Evolutionary conservation across 805 yeast genomes (phyloP).

Genomic region (Yamadazyma akitaensis): DNA sequence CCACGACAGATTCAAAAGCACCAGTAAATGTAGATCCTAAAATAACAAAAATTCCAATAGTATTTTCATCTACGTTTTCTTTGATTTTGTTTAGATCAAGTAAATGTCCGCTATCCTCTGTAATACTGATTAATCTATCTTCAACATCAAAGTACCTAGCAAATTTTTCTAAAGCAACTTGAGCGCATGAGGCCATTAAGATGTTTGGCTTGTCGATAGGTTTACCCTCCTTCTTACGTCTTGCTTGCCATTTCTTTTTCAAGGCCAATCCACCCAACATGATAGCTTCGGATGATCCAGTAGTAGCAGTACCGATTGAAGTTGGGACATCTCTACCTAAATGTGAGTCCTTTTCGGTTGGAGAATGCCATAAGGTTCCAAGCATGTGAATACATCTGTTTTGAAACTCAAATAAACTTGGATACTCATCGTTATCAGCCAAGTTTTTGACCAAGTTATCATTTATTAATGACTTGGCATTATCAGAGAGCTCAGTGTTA

Average conservation of each 20-base stretch:
- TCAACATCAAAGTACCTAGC: constrained; percentile 94
- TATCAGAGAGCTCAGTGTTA: constrained; percentile 59
- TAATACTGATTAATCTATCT: constrained; percentile 68
- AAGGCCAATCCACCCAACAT: constrained; percentile 91
- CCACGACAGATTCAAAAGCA: constrained; percentile 75
- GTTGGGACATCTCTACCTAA: constrained; percentile 28
- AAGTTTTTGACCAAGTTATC: constrained; percentile 83
- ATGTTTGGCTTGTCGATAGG: constrained; percentile 71
- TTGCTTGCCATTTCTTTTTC: constrained; percentile 85
- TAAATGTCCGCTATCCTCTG: constrained; percentile 55
- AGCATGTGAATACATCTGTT: constrained; percentile 79
- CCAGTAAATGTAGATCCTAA: constrained; percentile 93
- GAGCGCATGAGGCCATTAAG: constrained; percentile 89
- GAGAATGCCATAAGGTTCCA: constrained; percentile 79
- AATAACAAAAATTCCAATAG: constrained; percentile 86
- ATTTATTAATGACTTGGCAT: constrained; percentile 43
- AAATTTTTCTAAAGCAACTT: constrained; percentile 91
- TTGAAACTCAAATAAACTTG: constrained; percentile 75
- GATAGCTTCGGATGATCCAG: constrained; percentile 92
- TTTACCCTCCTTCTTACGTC: constrained; percentile 56
- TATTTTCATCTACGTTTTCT: constrained; percentile 78
- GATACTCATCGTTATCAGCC: constrained; percentile 93
- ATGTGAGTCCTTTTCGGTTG: constrained; percentile 24
- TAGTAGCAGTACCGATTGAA: constrained; percentile 83
- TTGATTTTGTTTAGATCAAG: constrained; percentile 60